Percentiles rank a stretch among this genome's conserved stretches.
phyloP scores from a whole-genome alignment of 176 grass and related monocot species.

The Eleusine indica region DNA sequence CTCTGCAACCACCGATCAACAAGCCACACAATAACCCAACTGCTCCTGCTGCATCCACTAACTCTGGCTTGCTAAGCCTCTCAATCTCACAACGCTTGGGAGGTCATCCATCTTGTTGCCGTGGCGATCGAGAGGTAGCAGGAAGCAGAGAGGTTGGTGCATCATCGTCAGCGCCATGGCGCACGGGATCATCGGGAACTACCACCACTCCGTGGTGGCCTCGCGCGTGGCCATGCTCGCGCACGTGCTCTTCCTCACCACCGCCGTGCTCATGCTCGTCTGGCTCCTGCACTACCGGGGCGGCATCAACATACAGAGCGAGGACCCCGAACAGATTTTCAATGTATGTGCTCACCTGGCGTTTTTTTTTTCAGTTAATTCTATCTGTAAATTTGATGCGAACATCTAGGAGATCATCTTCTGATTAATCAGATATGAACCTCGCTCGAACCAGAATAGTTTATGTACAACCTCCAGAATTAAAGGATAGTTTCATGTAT shows the following conservation, averaged over 20 bases:
- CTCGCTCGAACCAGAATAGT: neutral
- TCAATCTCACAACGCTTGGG: neutral
- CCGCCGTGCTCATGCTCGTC: constrained; percentile 77
- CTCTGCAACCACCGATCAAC: neutral
- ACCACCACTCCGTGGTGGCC: constrained; percentile 35
- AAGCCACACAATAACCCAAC: neutral
- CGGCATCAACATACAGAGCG: constrained; percentile 72
- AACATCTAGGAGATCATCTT: neutral
- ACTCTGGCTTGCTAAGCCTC: neutral
- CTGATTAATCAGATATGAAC: neutral
- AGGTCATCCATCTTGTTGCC: neutral
- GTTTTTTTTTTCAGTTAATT: neutral
- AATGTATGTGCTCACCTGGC: constrained; percentile 48
- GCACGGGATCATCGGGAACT: constrained; percentile 36
- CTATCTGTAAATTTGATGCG: no score
- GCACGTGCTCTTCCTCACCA: constrained; percentile 67
- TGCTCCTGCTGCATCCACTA: neutral
- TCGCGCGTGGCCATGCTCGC: constrained; percentile 58
- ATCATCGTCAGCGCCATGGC: constrained; percentile 36
- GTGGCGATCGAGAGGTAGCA: neutral
- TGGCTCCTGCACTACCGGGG: constrained; percentile 86
- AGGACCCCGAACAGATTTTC: constrained; percentile 68
- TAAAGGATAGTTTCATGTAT: neutral
- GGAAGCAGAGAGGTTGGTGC: neutral
- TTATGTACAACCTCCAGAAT: neutral